Evolutionary conservation across 352 stramenopile species (phyloP).

Genomic region (Hyaloperonospora brassicae): DNA sequence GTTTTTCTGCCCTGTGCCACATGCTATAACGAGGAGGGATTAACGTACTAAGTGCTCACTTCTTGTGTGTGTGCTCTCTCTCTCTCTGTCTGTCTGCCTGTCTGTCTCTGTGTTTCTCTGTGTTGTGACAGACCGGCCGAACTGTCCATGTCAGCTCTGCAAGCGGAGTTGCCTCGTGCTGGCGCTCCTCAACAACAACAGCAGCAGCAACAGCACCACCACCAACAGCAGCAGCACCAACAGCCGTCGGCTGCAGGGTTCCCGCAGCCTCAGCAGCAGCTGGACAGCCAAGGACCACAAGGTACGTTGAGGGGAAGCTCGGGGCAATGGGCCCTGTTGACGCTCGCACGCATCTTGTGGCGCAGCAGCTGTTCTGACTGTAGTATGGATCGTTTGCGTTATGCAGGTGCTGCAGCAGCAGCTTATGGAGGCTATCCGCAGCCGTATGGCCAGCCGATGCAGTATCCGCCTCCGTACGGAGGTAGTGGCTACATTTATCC

Average conservation of each 20-base stretch:
- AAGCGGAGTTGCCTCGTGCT: conserved; percentile 30
- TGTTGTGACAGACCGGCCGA: conserved; percentile 38
- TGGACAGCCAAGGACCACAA: conserved; percentile 35
- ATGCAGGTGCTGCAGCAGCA: conserved; percentile 21
- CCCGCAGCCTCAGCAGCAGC: conserved; percentile 32
- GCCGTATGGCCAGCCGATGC: conserved; percentile 68
- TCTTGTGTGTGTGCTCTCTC: background rate
- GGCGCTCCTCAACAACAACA: conserved; percentile 21
- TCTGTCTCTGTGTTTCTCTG: too few species aligned
- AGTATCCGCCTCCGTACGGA: conserved; percentile 65
- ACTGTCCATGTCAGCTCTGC: conserved; percentile 23
- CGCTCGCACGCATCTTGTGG: background rate
- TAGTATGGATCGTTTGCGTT: background rate
- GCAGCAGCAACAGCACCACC: too few species aligned
- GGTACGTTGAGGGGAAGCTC: too few species aligned
- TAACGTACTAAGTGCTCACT: background rate
- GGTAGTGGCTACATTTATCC: conserved; percentile 80
- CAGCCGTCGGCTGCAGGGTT: conserved; percentile 19
- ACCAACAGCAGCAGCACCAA: conserved; percentile 15
- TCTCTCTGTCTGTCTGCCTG: too few species aligned
- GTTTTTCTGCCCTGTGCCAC: too few species aligned
- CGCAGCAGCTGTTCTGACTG: background rate
- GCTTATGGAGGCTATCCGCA: conserved; percentile 71
- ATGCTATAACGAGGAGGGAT: too few species aligned
- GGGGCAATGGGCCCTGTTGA: too few species aligned